Conservation (phyloP, 179 eudicot genomes). For the Silene vulgaris region DNA sequence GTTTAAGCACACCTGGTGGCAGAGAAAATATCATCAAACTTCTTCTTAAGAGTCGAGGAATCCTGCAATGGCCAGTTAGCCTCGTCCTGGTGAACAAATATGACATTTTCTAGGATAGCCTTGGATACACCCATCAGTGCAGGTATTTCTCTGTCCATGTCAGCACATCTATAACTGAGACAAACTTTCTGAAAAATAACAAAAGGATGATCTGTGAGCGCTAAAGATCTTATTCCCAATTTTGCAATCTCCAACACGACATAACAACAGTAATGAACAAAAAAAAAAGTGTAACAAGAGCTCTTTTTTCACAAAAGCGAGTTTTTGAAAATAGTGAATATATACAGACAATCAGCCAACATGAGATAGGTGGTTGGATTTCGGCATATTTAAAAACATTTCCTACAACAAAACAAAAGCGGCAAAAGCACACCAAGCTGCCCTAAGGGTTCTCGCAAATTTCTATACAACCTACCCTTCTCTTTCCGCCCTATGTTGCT, state of each 20-base stretch:
- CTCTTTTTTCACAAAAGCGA: not conserved
- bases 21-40: slow-evolving; percentile 96
- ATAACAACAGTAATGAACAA: not conserved
- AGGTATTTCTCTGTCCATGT: slow-evolving; percentile 98
- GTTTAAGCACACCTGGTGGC: slow-evolving; percentile 66
- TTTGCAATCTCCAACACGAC: not conserved
- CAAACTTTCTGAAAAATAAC: slow-evolving; percentile 74
- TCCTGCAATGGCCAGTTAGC: slow-evolving; percentile 99
- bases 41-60: slow-evolving; percentile 86
- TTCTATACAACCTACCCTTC: not conserved
- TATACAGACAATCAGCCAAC: not conserved
- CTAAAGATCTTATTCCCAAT: not conserved
- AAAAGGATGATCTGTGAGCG: slow-evolving; percentile 16
- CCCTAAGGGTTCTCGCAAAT: not conserved
- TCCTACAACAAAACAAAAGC: not conserved
- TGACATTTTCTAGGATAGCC: slow-evolving; percentile 91
- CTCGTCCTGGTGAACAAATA: slow-evolving; percentile 98
- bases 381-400: not conserved
- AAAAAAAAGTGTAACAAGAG: not conserved
- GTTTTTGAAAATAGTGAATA: slow-evolving; percentile 2
- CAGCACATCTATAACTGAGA: slow-evolving; percentile 98
- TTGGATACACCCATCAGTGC: slow-evolving; percentile 98
- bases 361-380: not conserved
- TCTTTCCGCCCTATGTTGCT: not conserved
- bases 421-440: not conserved